Evolutionary conservation across 1,284 basidiomycete genomes (phyloP), one percentile per base, ranked within the genome.

Genomic region (Coniferiporia sulphurascens): DNA sequence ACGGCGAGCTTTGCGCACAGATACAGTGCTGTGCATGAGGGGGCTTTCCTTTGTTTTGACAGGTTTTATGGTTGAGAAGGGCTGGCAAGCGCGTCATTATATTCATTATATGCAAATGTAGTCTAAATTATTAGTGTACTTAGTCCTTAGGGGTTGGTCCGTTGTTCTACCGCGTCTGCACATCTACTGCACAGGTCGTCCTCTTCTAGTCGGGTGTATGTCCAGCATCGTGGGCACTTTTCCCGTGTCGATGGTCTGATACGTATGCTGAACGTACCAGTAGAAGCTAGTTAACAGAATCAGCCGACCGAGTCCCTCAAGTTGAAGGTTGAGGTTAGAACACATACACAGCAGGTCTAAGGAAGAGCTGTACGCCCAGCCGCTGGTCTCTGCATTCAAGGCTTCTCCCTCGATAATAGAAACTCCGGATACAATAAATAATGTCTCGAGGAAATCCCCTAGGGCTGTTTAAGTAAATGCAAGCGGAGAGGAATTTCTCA

Each of bases 181-280:
- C 90, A 93, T 62, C 90, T 76, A 7, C 62, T 59, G 71, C 90
- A 93, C n/a, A 91, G 70, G 6, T 67, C 65, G 12, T 83, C 76
- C 13, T 74, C 70, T 35, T 72, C 67, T 4, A 69, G 65, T 4
- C 83, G 76, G 0, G 82, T 84, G 68, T 80, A 86, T 5, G 82
- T 85, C 90, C 91, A 93, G 70, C 91, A 94, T 15, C 91, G 78
- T 2, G 88, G 87, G 69, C 91, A 93, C 68, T 92, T 91, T 12
- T 74, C 66, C 38, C 71, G 64, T 5, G 67, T 69, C 1, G 88
- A 80, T 4, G 86, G 84, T 5, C 77, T 73, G 5, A 90, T 73
- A 8, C 78, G 76, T 56, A 86, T 70, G 4, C 68, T 70, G 3
- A 84, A 62, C 10, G 73, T 72, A 2, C 76, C 70, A 10, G 74